Evolutionary conservation across 345 rosid genomes (phyloP).

Genomic region (Ceriops decandra): DNA sequence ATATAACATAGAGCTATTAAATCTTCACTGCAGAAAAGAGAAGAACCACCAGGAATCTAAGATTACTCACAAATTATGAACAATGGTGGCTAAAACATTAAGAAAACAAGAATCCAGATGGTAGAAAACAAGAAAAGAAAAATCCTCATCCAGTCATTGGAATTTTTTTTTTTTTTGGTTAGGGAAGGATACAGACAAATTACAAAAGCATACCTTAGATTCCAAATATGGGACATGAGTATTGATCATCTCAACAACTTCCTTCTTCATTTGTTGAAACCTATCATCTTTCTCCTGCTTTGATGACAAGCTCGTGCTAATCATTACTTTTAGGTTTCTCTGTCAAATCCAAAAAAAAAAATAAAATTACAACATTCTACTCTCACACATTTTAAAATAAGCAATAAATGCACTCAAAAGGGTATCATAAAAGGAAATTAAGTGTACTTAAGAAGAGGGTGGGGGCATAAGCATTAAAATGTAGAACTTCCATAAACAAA

Average conservation of each 20-base stretch:
- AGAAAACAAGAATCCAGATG: background rate
- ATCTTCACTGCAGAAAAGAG: background rate
- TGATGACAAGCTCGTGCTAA: conserved; percentile 29
- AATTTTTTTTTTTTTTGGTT: too few relatives aligned
- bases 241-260: conserved; percentile 35
- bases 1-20: too few relatives aligned
- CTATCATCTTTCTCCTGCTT: conserved; percentile 42
- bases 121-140: background rate
- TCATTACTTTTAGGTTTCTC: conserved; percentile 41
- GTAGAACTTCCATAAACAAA: too few relatives aligned
- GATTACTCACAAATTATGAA: background rate
- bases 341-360: conserved; percentile 10
- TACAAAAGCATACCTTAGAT: conserved; percentile 7
- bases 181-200: background rate
- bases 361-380: background rate
- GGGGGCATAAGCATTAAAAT: too few relatives aligned
- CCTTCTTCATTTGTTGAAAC: conserved; percentile 30
- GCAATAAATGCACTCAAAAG: background rate
- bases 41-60: background rate
- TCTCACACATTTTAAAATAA: background rate
- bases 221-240: conserved; percentile 35
- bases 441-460: background rate
- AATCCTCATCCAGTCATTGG: too few relatives aligned
- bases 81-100: background rate
- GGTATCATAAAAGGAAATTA: background rate